These are phyloP conservation scores for Aspergillus asperescens DNA, from an alignment of 495 filamentous ascomycete genomes.

Conservation along the genomic window DNA sequence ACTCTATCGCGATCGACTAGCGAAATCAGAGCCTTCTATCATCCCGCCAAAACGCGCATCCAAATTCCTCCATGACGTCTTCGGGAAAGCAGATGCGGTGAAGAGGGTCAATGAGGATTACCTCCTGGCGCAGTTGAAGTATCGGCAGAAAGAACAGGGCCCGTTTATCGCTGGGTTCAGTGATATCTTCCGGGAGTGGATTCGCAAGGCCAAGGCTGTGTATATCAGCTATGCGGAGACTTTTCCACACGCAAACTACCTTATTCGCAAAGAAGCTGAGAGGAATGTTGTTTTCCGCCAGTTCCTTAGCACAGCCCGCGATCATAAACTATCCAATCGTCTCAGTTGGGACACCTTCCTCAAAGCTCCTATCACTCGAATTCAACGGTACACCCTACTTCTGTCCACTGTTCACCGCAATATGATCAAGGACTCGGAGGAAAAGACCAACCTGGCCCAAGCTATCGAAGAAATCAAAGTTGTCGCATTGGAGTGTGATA, in stretches of 20 bases:
- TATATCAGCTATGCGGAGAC: conserved; percentile 91
- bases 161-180: conserved; percentile 92
- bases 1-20: conserved; percentile 81
- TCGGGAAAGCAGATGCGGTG: conserved; percentile 84
- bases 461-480: conserved; percentile 94
- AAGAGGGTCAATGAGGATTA: conserved; percentile 90
- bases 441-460: conserved; percentile 76
- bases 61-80: conserved; percentile 78
- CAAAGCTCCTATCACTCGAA: conserved; percentile 84
- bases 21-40: conserved; percentile 68
- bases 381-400: conserved; percentile 86
- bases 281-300: conserved; percentile 80
- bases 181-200: conserved; percentile 98
- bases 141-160: conserved; percentile 93
- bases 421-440: conserved; percentile 77
- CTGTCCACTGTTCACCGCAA: conserved; percentile 78
- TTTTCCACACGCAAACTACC: conserved; percentile 76
- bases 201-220: conserved; percentile 80
- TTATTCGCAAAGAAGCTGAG: conserved; percentile 78
- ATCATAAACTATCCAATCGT: conserved; percentile 75
- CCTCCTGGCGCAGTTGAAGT: conserved; percentile 92
- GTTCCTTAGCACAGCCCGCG: conserved; percentile 74
- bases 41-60: conserved; percentile 66
- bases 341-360: conserved; percentile 93
- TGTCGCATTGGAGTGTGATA: conserved; percentile 89